Base-by-base conservation (phyloP, 2,329 filamentous ascomycete species). In the Xylariaceae sp. region DNA sequence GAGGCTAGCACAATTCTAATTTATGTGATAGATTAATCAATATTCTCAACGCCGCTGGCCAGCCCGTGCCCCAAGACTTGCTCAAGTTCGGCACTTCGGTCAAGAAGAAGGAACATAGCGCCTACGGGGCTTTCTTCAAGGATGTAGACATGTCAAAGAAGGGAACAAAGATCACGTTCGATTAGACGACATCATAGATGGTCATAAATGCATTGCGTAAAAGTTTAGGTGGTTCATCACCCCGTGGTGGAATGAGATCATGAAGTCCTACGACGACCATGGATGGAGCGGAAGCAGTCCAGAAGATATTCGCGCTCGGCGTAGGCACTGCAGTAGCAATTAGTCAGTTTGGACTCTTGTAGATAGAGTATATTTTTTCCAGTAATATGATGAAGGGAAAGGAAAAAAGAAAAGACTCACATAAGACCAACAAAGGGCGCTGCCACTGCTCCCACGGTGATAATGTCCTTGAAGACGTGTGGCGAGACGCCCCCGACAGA, bases 21-120 rank as follows among this genome's bases (percentile, higher is more conserved):
- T n/a, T n/a, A n/a, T n/a, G n/a, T 45, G 36, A 14, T 57, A 91
- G 86, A 8, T 73, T 98, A 58, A 86, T 97, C 72, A 97, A 97
- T 65, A 90, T 98, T 45, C 80, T 98, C 52, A 94, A 87, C 69
- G 88, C 83, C n/a, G 91, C 93, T 20, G 88, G 89, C 55, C 93
- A 98, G 68, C 77, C 83, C 11, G 88, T 98, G 1, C 93, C 93
- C 2, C 89, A 95, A 35, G 86, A 88, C 21, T 73, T 98, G 29
- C 75, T 97, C 66, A 96, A 95, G 71, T 98, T 96, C 58, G 93
- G 93, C 60, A 95, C 90, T 19, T 97, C 92, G 1, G 93, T 98
- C 42, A 98, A 97, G 82, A 96, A 95, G 82, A 97, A 97, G 89
- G 80, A 83, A 39, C 93, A 98, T 71, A 87, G 90, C 61, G 86